These are phyloP conservation scores for Pinus taeda DNA, from an alignment of 75 land plant genomes.

Conservation along the genomic window DNA sequence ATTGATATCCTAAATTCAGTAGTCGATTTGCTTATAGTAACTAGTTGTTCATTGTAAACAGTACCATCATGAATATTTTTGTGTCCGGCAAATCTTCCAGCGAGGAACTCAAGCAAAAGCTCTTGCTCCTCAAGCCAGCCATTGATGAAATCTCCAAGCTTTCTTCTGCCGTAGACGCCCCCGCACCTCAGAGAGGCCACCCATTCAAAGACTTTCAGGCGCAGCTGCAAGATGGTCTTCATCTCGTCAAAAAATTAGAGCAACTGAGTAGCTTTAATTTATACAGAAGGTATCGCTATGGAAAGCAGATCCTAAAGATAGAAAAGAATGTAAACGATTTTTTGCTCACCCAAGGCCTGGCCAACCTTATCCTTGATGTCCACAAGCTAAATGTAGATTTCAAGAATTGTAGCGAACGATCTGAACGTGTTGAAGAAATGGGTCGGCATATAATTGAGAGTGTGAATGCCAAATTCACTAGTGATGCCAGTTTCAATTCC, in stretches of 20 bases:
- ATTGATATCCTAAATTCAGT: too few species aligned
- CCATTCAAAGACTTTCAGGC: neutral
- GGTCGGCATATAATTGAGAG: neutral
- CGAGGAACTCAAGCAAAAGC: neutral
- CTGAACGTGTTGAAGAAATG: neutral
- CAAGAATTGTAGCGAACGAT: neutral
- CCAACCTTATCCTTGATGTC: neutral
- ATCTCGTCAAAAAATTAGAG: neutral
- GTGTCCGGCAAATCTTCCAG: neutral
- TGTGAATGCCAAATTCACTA: too few species aligned
- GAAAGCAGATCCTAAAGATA: neutral
- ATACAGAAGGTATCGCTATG: neutral
- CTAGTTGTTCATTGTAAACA: too few species aligned
- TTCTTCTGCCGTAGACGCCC: neutral
- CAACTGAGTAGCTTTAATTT: neutral
- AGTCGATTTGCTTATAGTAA: too few species aligned
- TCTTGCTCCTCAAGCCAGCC: neutral
- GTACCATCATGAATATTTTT: neutral
- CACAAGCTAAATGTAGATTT: too few species aligned
- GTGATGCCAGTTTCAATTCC: neutral
- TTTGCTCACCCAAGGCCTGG: neutral
- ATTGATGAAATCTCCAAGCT: neutral
- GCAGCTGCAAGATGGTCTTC: neutral
- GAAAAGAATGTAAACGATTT: neutral
- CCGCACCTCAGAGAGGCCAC: neutral